A percentile compares a stretch with the other conserved stretches of the same genome.
These are phyloP conservation scores for Sugiyamaella grinbergsii DNA, from an alignment of 1,139 yeast species.

Conservation along the genomic window DNA sequence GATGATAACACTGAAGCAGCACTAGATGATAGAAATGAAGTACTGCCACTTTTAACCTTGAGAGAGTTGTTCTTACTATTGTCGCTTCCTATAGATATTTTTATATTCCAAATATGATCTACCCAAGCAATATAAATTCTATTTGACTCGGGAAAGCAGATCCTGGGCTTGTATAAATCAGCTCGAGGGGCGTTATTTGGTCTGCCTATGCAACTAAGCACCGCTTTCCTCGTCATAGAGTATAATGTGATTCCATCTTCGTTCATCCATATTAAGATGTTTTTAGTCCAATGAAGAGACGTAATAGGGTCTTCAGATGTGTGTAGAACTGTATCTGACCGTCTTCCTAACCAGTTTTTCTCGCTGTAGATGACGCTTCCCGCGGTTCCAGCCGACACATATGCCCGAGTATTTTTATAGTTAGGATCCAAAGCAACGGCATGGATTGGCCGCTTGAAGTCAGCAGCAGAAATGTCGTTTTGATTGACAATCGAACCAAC, in stretches of 20 bases:
- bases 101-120: conserved; percentile 70
- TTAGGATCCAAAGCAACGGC: conserved; percentile 78
- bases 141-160: conserved; percentile 67
- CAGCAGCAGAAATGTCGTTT: conserved; percentile 69
- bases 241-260: conserved; percentile 67
- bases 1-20: conserved; percentile 35
- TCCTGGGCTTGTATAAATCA: conserved; percentile 82
- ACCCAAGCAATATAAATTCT: conserved; percentile 84
- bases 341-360: conserved; percentile 82
- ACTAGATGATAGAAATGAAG: conserved; percentile 28
- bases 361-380: conserved; percentile 78
- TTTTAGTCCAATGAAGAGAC: conserved; percentile 60
- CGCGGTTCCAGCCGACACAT: conserved; percentile 87
- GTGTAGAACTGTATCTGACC: conserved; percentile 66
- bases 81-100: conserved; percentile 43
- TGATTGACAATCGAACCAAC: conserved; percentile 69
- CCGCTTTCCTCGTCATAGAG: conserved; percentile 31
- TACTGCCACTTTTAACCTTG: conserved; percentile 6
- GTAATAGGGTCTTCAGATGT: conserved; percentile 73
- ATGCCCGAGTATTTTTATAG: conserved; percentile 61
- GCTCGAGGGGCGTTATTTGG: conserved; percentile 69
- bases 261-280: conserved; percentile 79
- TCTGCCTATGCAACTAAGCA: conserved; percentile 54
- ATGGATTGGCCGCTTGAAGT: conserved; percentile 86
- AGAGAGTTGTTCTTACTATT: not conserved